Evolutionary conservation across 495 filamentous ascomycete species (phyloP), one percentile per base, ranked within the genome.

Genomic region (Penicillium lagena): DNA sequence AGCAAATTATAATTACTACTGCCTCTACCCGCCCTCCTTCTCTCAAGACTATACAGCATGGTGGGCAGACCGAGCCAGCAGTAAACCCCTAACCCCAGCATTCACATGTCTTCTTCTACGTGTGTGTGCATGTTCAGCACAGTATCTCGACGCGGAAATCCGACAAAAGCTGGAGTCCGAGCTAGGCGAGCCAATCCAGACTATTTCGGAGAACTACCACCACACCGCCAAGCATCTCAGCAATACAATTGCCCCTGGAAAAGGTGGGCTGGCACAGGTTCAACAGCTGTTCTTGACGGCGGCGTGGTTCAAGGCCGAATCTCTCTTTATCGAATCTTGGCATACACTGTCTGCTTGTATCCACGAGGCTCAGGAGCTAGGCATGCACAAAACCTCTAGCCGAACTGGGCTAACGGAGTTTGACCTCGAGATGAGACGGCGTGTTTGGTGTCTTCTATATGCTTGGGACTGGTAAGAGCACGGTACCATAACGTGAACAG

Each of bases 241-340:
- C 50, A 52, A 44, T 32, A 71, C 63, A 13, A 73, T 79, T 29
- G 29, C 59, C 1, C 67, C 67, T 1, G 72, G 73, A 1, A 68
- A 71, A 46, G 71, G 72, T 15, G 70, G 72, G 0, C 40, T 77
- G 32, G 49, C 60, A 15, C 68, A 77, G 15, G 67, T 78, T 8
- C 73, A 79, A 52, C 73, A 77, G 50, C 51, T 75, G 10, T 75
- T 78, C 46, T 54, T 77, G 2, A 72, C 63, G n/a, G 66, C 65
- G 5, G 64, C 63, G 35, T 80, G 72, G 72, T 72, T 59, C 50
- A 79, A 80, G 55, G 70, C 69, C 11, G 72, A 75, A 37, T 68
- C 68, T 36, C 54, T 64, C n/a, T 77, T 76, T 52, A 64, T 70
- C 5, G 73, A 77, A 36, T 66, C 71, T 1, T 77, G 76, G 74